Conservation (phyloP, 2,329 filamentous ascomycete species). For the Fusarium paranaense region DNA sequence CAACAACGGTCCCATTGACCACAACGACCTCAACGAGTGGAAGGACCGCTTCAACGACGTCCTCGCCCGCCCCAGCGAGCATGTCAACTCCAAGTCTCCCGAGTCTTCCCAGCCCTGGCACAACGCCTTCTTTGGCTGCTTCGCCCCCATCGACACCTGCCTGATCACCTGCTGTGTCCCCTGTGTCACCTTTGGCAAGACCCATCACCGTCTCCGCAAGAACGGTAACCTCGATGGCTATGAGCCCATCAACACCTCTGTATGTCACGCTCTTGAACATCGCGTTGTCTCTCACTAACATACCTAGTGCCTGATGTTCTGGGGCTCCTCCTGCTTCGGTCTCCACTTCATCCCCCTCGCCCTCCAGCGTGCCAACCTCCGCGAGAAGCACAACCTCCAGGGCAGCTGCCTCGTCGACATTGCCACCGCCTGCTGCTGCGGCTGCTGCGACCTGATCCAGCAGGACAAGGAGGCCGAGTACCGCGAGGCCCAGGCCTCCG, state of each 20-base stretch:
- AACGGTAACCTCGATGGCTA: slow-evolving; percentile 56
- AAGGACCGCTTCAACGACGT: slow-evolving; percentile 57
- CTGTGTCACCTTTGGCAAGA: slow-evolving; percentile 62
- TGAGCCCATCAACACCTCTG: slow-evolving; percentile 60
- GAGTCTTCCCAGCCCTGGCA: slow-evolving; percentile 53
- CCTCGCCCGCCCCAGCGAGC: slow-evolving; percentile 55
- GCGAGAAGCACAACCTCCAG: slow-evolving; percentile 58
- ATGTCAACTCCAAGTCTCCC: slow-evolving; percentile 57
- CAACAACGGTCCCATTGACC: slow-evolving; percentile 52
- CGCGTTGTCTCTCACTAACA: slow-evolving; percentile 7
- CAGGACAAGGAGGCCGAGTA: slow-evolving; percentile 59
- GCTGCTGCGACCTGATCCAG: slow-evolving; percentile 59
- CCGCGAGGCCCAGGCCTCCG: slow-evolving; percentile 45
- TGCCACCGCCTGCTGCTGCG: slow-evolving; percentile 58
- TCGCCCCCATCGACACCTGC: slow-evolving; percentile 57
- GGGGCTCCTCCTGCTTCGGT: slow-evolving; percentile 54
- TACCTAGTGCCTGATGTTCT: slow-evolving; percentile 57
- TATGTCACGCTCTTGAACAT: slow-evolving; percentile 32
- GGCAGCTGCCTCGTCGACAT: slow-evolving; percentile 58
- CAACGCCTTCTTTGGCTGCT: slow-evolving; percentile 58
- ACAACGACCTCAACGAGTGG: slow-evolving; percentile 59
- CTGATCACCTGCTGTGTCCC: slow-evolving; percentile 59
- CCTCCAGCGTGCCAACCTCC: slow-evolving; percentile 59
- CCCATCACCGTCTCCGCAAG: slow-evolving; percentile 58
- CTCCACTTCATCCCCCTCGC: slow-evolving; percentile 57